Conservation (phyloP, 2,329 filamentous ascomycete species). For the Chaetomium sp. region DNA sequence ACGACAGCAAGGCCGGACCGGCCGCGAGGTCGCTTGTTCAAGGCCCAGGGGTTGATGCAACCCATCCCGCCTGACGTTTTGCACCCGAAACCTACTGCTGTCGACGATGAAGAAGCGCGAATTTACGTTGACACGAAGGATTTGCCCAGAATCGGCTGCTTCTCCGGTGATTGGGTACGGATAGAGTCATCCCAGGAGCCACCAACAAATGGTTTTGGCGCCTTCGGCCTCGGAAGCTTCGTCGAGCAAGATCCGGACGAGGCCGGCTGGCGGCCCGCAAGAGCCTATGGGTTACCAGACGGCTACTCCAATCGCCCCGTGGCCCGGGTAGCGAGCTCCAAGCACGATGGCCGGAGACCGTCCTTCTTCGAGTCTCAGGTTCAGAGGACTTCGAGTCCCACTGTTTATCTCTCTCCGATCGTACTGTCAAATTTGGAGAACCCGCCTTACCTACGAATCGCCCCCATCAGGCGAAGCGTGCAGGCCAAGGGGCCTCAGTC, state of each 20-base stretch:
- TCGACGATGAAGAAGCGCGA: constrained; percentile 85
- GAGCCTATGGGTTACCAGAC: constrained; percentile 87
- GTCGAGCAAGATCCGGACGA: constrained; percentile 64
- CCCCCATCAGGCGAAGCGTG: constrained; percentile 61
- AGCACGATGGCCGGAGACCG: constrained; percentile 52
- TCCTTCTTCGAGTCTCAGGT: constrained; percentile 72
- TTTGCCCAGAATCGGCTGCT: constrained; percentile 87
- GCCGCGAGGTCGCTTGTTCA: constrained; percentile 78
- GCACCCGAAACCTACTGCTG: constrained; percentile 74
- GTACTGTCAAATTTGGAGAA: constrained; percentile 83
- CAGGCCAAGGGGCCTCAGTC: constrained; percentile 57
- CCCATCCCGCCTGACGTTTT: constrained; percentile 75
- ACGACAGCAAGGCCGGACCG: constrained; percentile 76
- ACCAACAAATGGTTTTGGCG: constrained; percentile 64
- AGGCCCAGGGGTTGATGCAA: constrained; percentile 73
- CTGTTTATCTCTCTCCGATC: constrained; percentile 79
- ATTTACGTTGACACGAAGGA: constrained; percentile 89
- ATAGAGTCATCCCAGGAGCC: constrained; percentile 78
- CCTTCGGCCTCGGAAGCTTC: constrained; percentile 69
- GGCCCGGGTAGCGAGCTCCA: constrained; percentile 60
- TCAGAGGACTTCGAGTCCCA: constrained; percentile 58
- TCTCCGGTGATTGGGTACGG: constrained; percentile 95
- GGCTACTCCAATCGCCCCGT: constrained; percentile 64
- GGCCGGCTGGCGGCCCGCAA: constrained; percentile 75
- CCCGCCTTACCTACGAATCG: constrained; percentile 76